Evolutionary conservation across 257 asterid genomes (phyloP).

Genomic region (Plectranthus barbatus): DNA sequence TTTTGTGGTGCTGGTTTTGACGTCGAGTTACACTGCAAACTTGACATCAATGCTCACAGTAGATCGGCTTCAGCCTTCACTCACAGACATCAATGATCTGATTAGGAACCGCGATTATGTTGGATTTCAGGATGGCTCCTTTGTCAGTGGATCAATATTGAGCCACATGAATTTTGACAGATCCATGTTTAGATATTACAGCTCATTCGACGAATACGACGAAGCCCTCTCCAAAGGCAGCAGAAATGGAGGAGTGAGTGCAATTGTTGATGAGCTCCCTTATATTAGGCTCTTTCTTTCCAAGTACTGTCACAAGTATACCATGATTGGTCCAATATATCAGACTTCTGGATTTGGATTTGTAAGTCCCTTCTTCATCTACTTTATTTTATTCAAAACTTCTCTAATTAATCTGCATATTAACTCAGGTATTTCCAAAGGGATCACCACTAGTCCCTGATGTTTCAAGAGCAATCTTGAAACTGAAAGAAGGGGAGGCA

Average conservation of each 20-base stretch:
- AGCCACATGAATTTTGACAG: constrained; percentile 10
- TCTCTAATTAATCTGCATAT: no score
- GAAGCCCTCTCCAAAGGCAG: constrained; percentile 28
- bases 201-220: constrained; percentile 15
- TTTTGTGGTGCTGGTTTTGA: constrained; percentile 34
- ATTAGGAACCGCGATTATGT: constrained; percentile 14
- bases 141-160: constrained; percentile 11
- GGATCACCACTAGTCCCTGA: constrained; percentile 38
- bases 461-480: constrained; percentile 26
- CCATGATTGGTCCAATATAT: no score
- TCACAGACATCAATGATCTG: constrained; percentile 15
- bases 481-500: constrained; percentile 24
- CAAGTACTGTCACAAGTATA: constrained; percentile 29
- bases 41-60: constrained; percentile 37
- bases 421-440: constrained; percentile 33
- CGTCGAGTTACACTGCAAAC: constrained; percentile 32
- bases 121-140: constrained; percentile 30
- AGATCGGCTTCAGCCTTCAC: not conserved
- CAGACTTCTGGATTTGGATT: constrained; percentile 24
- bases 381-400: not conserved
- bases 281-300: constrained; percentile 23
- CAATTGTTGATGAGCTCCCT: constrained; percentile 17
- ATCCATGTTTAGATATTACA: constrained; percentile 11
- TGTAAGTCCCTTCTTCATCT: not conserved
- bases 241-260: constrained; percentile 23